Percentiles rank a stretch among this genome's conserved stretches.
Conservation (phyloP, 2,329 filamentous ascomycete species). For the Xylaria sp. region DNA sequence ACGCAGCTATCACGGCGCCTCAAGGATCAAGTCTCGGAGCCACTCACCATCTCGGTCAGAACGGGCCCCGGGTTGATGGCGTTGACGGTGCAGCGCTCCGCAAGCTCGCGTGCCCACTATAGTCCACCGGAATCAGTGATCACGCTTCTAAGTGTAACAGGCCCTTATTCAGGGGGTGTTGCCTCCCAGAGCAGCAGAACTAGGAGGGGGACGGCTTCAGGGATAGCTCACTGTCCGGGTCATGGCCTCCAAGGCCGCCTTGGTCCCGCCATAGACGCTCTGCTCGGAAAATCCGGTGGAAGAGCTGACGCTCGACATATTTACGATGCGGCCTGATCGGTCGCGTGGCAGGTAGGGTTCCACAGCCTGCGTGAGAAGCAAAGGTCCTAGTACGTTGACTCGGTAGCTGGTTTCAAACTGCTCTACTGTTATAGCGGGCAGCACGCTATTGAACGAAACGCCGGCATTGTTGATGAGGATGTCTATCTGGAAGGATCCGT, state of each 20-base stretch:
- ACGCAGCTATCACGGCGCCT: background rate
- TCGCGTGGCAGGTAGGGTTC: slow-evolving; percentile 76
- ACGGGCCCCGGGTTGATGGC: slow-evolving; percentile 68
- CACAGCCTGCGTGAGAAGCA: slow-evolving; percentile 80
- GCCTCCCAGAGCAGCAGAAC: no score
- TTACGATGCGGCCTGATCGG: slow-evolving; percentile 68
- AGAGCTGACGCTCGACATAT: slow-evolving; percentile 66
- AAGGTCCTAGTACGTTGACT: slow-evolving; percentile 83
- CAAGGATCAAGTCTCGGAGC: background rate
- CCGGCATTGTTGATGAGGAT: slow-evolving; percentile 92
- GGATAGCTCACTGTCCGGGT: slow-evolving; percentile 56
- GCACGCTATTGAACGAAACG: slow-evolving; percentile 70
- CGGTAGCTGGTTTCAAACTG: slow-evolving; percentile 79
- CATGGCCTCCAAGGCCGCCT: slow-evolving; percentile 69
- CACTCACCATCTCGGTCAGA: slow-evolving; percentile 49
- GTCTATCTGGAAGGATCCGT: slow-evolving; percentile 73
- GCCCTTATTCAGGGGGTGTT: no score
- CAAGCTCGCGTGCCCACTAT: slow-evolving; percentile 65
- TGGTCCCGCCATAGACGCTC: slow-evolving; percentile 67
- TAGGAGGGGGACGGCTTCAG: no score
- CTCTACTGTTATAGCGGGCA: slow-evolving; percentile 68
- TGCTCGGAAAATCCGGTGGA: slow-evolving; percentile 65
- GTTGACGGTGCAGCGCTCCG: slow-evolving; percentile 65
- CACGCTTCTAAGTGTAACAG: no score
- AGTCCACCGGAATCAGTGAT: no score